phyloP scores from a whole-genome alignment of 192 early-diverging fungal species.

The Chytriomyces hyalinus region DNA sequence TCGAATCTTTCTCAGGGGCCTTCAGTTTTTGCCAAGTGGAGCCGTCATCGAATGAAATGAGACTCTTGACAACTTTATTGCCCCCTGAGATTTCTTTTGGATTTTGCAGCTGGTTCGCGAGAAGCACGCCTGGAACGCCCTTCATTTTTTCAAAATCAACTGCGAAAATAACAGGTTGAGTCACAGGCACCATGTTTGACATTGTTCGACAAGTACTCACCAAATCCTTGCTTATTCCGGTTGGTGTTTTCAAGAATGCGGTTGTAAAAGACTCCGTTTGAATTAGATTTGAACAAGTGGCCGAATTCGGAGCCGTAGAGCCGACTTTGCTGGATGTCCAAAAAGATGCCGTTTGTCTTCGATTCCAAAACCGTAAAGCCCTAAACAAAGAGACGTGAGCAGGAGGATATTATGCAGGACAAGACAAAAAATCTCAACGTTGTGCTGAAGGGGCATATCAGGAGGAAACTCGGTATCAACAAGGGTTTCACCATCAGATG shows the following conservation, averaged over 20 bases:
- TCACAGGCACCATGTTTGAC: background rate
- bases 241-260: constrained; percentile 80
- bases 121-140: constrained; percentile 80
- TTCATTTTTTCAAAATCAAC: constrained; percentile 94
- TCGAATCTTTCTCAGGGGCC: constrained; percentile 56
- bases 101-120: constrained; percentile 90
- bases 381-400: constrained; percentile 39
- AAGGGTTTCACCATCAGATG: constrained; percentile 76
- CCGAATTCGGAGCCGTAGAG: constrained; percentile 71
- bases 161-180: constrained; percentile 1
- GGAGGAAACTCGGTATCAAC: constrained; percentile 84
- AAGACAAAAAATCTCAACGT: constrained; percentile 41
- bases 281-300: constrained; percentile 87
- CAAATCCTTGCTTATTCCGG: constrained; percentile 65
- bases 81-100: constrained; percentile 61
- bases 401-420: background rate
- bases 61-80: constrained; percentile 69
- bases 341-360: constrained; percentile 60
- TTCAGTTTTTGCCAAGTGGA: constrained; percentile 69
- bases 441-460: constrained; percentile 68
- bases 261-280: constrained; percentile 81
- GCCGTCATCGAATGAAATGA: constrained; percentile 93
- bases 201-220: constrained; percentile 2
- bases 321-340: constrained; percentile 45
- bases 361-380: constrained; percentile 87